phyloP scores from a whole-genome alignment of 768 basidiomycete species.

The Gymnopilus dilepis region DNA sequence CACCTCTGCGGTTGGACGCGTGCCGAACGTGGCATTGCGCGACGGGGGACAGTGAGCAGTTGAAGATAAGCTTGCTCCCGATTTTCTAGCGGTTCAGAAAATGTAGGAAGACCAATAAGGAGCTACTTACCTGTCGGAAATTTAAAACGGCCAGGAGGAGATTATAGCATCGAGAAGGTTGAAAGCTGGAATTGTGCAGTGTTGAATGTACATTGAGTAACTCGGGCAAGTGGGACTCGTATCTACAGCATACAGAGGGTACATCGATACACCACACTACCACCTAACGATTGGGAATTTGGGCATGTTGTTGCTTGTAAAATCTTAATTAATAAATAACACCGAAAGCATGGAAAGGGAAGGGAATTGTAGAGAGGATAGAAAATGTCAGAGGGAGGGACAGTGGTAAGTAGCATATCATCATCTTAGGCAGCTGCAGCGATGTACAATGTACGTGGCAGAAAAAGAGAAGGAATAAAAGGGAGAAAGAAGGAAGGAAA shows the following conservation, averaged over 20 bases:
- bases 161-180: no score
- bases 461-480: neutral
- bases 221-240: conserved; percentile 1
- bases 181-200: neutral
- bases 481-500: conserved; percentile 7
- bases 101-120: no score
- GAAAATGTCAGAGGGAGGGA: conserved; percentile 16
- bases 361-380: conserved; percentile 12
- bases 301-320: conserved; percentile 12
- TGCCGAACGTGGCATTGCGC: neutral
- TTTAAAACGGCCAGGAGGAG: no score
- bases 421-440: conserved; percentile 1
- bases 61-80: no score
- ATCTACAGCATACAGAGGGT: neutral
- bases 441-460: neutral
- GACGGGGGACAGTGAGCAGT: no score
- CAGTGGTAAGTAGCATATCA: conserved; percentile 21
- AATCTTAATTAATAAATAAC: conserved; percentile 22
- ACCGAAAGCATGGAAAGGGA: conserved; percentile 7
- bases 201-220: conserved; percentile 6
- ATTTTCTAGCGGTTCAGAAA: no score
- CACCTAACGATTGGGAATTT: no score
- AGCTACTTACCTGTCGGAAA: no score
- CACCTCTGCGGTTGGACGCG: conserved; percentile 2
- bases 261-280: neutral